Conservation (phyloP, 306 rosid genomes). For the Castanea mollissima region DNA sequence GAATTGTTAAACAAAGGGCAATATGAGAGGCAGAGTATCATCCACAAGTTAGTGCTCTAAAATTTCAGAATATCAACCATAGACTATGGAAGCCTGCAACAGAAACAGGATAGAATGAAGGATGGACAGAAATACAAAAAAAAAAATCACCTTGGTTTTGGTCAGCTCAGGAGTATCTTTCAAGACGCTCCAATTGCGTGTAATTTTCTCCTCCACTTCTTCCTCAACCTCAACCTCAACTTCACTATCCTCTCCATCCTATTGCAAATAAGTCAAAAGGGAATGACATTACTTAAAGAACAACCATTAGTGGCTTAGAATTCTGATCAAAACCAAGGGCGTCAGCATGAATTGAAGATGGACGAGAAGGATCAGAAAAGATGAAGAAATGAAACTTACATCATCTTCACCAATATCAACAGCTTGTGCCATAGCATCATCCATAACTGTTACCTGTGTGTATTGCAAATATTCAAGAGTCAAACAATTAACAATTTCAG, state of each 20-base stretch:
- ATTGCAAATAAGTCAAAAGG: slow-evolving; percentile 15
- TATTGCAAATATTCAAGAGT: slow-evolving; percentile 18
- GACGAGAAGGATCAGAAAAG: slow-evolving; percentile 3
- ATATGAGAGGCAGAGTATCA: neutral
- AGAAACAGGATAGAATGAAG: neutral
- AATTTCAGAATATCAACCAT: neutral
- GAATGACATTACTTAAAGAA: slow-evolving; percentile 6
- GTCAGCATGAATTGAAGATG: neutral
- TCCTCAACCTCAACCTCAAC: slow-evolving; percentile 54
- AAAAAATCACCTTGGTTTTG: slow-evolving; percentile 63
- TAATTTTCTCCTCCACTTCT: slow-evolving; percentile 57
- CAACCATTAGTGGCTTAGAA: slow-evolving; percentile 15
- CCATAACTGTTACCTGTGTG: slow-evolving; percentile 73
- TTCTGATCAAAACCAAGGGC: neutral
- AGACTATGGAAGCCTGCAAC: slow-evolving; percentile 3
- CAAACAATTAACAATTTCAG: slow-evolving; percentile 9
- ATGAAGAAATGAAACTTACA: slow-evolving; percentile 46
- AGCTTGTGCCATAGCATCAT: slow-evolving; percentile 90
- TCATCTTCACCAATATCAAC: slow-evolving; percentile 95
- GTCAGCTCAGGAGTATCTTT: slow-evolving; percentile 69
- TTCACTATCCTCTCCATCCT: slow-evolving; percentile 88
- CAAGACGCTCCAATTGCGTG: slow-evolving; percentile 89
- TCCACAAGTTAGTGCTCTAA: neutral
- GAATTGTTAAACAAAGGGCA: neutral
- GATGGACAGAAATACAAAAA: slow-evolving; percentile 16